Evolutionary conservation across 1,284 basidiomycete genomes (phyloP), one percentile per base, ranked within the genome.

Genomic region (Ustilago crameri): DNA sequence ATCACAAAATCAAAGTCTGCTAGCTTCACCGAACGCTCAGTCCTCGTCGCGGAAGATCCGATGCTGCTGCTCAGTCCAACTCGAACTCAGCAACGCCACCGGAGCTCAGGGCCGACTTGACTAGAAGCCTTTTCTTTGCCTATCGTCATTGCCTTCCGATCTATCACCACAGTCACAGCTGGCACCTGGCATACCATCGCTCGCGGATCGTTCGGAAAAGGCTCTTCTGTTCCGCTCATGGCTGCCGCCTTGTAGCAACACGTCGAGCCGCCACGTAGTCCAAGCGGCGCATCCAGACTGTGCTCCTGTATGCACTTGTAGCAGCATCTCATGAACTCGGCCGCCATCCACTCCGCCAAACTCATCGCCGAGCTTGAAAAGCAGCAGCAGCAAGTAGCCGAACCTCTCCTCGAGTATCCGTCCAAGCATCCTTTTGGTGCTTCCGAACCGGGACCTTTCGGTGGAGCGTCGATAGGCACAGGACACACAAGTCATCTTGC

Each of bases 311-410:
- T 30, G 17, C 18, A 43, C 26, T 23, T 23, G 10, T n/a, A 20
- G 7, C 23, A 18, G 17, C 51, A 42, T 30, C 17, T 35, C 20
- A 73, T 73, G 70, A 67, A 63, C 48, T 58, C 61, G 30, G 70
- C 70, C 27, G 60, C 70, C 7, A 18, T 51, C 15, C 41, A 73
- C 26, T 74, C 70, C 12, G 54, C 55, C 42, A 61, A 56, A 47
- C 69, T 75, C 46, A 68, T 75, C 51, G 60, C 51, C 42, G 68
- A 68, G 51, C 72, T 72, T 44, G 61, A 75, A 57, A 50, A 54
- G 22, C 47, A 49, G 46, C 68, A 68, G 15, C 23, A 51, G 24
- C 40, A 42, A 10, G 37, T 27, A 5, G n/a, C 43, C 18, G 12
- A 40, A 23, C 26, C 30, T 1, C 2, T 27, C 26, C 48, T 49